Conservation (phyloP, 2,329 filamentous ascomycete genomes). For the Xylaria digitata region DNA sequence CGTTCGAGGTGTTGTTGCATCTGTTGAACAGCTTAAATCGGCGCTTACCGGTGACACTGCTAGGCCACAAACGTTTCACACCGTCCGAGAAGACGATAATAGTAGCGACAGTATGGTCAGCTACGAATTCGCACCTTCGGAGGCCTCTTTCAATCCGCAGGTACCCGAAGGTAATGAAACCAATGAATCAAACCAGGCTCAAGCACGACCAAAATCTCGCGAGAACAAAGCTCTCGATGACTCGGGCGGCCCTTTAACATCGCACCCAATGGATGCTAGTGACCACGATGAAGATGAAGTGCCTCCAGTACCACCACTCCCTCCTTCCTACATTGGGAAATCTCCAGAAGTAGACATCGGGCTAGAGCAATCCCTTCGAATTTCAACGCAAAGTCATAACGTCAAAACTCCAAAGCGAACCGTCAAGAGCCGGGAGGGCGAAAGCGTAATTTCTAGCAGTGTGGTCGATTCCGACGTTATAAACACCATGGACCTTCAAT, state of each 20-base stretch:
- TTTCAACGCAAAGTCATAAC: conserved; percentile 53
- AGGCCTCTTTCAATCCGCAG: conserved; percentile 69
- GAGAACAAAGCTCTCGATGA: conserved; percentile 47
- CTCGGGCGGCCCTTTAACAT: conserved; percentile 46
- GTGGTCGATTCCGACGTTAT: conserved; percentile 41
- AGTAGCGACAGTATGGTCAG: conserved; percentile 77
- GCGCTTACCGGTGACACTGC: conserved; percentile 65
- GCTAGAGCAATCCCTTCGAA: conserved; percentile 43
- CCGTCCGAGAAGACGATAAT: conserved; percentile 57
- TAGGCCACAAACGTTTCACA: conserved; percentile 54
- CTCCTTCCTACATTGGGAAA: conserved; percentile 49
- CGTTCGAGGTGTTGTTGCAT: conserved; percentile 64
- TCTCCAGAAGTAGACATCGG: conserved; percentile 38
- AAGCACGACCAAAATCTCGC: conserved; percentile 44
- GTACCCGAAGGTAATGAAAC: conserved; percentile 46
- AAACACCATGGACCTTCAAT: conserved; percentile 48
- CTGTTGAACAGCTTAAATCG: conserved; percentile 72
- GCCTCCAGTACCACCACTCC: conserved; percentile 68
- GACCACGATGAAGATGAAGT: conserved; percentile 54
- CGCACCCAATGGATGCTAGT: conserved; percentile 48
- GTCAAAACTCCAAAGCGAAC: conserved; percentile 46
- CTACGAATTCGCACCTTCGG: conserved; percentile 75
- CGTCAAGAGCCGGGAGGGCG: conserved; percentile 48
- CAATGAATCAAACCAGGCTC: conserved; percentile 32
- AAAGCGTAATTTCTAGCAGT: conserved; percentile 43